A percentile compares a stretch with the other conserved stretches of the same genome.
These are phyloP conservation scores for Phaffia rhodozyma DNA, from an alignment of 1,284 basidiomycete genomes.

Conservation along the genomic window DNA sequence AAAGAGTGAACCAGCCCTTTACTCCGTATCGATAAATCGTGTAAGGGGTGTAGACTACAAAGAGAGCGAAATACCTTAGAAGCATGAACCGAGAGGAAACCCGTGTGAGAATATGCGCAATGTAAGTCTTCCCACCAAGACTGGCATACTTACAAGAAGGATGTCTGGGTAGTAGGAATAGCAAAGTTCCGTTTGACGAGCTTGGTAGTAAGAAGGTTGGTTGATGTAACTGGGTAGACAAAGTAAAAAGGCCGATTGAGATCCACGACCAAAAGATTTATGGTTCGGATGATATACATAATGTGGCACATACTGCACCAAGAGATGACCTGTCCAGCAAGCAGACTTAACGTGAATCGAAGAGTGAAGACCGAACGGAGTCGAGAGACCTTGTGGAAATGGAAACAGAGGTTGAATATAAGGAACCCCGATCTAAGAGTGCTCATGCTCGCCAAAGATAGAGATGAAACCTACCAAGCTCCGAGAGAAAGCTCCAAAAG, in stretches of 20 bases:
- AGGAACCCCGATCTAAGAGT: too few relatives aligned
- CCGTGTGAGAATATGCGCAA: too few relatives aligned
- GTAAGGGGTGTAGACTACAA: slow-evolving; percentile 64
- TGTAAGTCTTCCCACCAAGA: not conserved
- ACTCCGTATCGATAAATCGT: slow-evolving; percentile 71
- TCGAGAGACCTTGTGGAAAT: not conserved
- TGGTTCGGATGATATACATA: not conserved
- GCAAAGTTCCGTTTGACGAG: slow-evolving; percentile 55
- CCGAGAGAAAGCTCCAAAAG: too few relatives aligned
- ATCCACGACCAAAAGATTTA: not conserved
- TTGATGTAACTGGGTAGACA: not conserved
- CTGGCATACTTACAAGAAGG: slow-evolving; percentile 52
- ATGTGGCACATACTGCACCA: slow-evolving; percentile 43
- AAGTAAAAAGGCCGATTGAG: not conserved
- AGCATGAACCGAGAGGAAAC: not conserved
- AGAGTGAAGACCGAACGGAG: not conserved
- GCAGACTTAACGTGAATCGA: slow-evolving; percentile 4
- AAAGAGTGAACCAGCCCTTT: slow-evolving; percentile 60
- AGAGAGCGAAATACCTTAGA: slow-evolving; percentile 60
- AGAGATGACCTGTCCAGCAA: slow-evolving; percentile 64
- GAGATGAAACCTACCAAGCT: too few relatives aligned
- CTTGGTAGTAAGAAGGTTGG: slow-evolving; percentile 46
- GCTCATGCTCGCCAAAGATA: too few relatives aligned
- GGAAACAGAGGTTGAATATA: too few relatives aligned
- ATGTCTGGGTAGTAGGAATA: slow-evolving; percentile 64